Evolutionary conservation across 176 grass and related monocot genomes (phyloP), one percentile per base, ranked within the genome.

Genomic region (Melocanna baccifera): DNA sequence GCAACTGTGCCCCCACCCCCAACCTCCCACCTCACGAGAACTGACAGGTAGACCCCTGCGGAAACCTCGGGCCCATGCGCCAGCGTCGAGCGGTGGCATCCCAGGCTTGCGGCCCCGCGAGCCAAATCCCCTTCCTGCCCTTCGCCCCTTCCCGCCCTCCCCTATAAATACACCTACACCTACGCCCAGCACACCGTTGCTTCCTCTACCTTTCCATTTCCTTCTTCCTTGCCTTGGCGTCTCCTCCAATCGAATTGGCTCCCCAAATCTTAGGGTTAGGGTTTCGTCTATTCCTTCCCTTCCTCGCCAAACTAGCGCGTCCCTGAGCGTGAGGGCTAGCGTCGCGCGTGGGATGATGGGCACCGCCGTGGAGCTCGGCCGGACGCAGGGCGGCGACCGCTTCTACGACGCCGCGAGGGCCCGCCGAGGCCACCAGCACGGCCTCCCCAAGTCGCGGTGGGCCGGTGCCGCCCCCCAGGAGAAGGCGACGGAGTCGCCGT

Each of bases 241-340:
- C 55, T 72, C 75, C 84, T 79, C 43, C 76, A 72, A 72, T 63
- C 76, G 67, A 71, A 50, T 78, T 18, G 30, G 42, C 52, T 86
- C 67, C 56, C 55, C 75, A 86, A 63, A 80, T 86, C 75, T 80
- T 76, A 84, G 86, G 50, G 56, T 84, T 81, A 85, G 62, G 76
- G 61, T 81, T 81, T 85, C 81, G 53, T 84, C 81, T 52, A 70
- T 83, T 69, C 80, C 42, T 63, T 84, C 18, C 45, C 66, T 78
- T 70, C 41, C 55, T 64, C 36, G 43, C 32, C 66, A 42, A 30
- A 78, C 51, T 84, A 77, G 43, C 51, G 53, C 37, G 63, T 26
- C 32, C n/a, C 15, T 58, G 13, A 32, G 77, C 18, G 52, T 71
- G 23, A 13, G n/a, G 19, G 34, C 29, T 34, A 19, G 29, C 48